A percentile compares a stretch with the other conserved stretches of the same genome.
Evolutionary conservation across 345 rosid species (phyloP).

Genomic region (Gossypium stocksii): DNA sequence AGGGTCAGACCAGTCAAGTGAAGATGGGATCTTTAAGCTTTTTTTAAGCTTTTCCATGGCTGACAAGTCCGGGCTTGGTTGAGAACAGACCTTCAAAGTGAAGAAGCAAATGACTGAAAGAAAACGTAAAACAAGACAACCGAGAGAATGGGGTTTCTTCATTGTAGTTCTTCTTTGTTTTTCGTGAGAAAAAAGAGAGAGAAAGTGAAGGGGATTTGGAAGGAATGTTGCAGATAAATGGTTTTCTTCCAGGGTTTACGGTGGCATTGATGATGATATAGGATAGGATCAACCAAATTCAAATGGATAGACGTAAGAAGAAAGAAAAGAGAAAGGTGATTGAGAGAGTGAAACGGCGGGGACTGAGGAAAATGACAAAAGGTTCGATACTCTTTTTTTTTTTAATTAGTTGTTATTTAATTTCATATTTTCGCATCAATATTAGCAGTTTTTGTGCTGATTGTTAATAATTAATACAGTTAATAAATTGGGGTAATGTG

Average conservation of each 20-base stretch:
- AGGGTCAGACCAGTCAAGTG: slow-evolving; percentile 52
- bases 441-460: too few relatives aligned
- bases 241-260: slow-evolving; percentile 21
- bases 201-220: slow-evolving; percentile 8
- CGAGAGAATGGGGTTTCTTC: slow-evolving; percentile 28
- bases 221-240: not conserved
- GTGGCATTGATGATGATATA: slow-evolving; percentile 21
- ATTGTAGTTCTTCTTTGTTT: slow-evolving; percentile 13
- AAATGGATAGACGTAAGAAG: not conserved
- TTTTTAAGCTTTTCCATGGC: slow-evolving; percentile 33
- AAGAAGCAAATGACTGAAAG: slow-evolving; percentile 18
- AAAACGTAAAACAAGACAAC: slow-evolving; percentile 25
- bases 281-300: not conserved
- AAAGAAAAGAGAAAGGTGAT: not conserved
- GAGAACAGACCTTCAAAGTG: slow-evolving; percentile 11
- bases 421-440: too few relatives aligned
- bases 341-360: slow-evolving; percentile 26
- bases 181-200: not conserved
- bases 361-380: slow-evolving; percentile 1
- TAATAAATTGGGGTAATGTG: too few relatives aligned
- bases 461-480: too few relatives aligned
- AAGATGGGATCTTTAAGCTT: slow-evolving; percentile 31
- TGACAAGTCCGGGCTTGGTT: slow-evolving; percentile 21
- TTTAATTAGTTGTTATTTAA: too few relatives aligned
- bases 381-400: too few relatives aligned